Evolutionary conservation across 2,329 filamentous ascomycete genomes (phyloP), one percentile per base, ranked within the genome.

Genomic region (Bisporella sp.): DNA sequence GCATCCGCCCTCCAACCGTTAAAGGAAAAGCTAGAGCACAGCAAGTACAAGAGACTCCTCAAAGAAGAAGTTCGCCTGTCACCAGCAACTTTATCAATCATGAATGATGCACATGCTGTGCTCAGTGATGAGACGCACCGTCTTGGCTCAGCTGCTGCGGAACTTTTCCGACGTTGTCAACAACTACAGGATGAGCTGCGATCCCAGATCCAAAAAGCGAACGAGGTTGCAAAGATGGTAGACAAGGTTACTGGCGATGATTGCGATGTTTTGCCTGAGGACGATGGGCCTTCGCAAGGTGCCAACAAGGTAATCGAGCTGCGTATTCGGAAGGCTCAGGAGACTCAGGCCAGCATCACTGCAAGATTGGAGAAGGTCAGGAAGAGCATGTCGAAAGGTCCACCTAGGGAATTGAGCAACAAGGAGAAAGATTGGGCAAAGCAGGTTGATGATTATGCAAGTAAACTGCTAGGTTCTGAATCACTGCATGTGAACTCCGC

Each of bases 51-150:
- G 66, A 74, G 78, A 5, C 66, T 82, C 30, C 69, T 88, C 45
- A 80, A 78, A 51, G 83, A 87, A 54, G 81, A 87, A 61, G 73
- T 91, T 48, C 77, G 80, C 52, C 75, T 90, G 28, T 87, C 83
- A 28, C 81, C 85, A 9, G 78, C 85, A 28, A 87, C 85, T 2
- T 73, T 91, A 13, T 78, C 83, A 56, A 74, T 89, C 37, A 78
- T 92, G 57, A 86, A 84, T 31, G 81, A 87, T 52, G 81, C 82
- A 0, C 87, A 92, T 65, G 82, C 85, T 62, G 72, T 87, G 5
- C 72, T 91, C 5, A 81, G 81, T 54, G 76, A 78, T 7, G 85
- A 91, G 66, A 89, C 85, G 0, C 75, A 85, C 57, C 74, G 74
- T 8, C 73, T 91, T 8, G 85, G 85, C 12, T 71, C 78, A 41